These are phyloP conservation scores for Coemansia guatemalensis DNA, from an alignment of 192 early-diverging fungal genomes.

Conservation along the genomic window DNA sequence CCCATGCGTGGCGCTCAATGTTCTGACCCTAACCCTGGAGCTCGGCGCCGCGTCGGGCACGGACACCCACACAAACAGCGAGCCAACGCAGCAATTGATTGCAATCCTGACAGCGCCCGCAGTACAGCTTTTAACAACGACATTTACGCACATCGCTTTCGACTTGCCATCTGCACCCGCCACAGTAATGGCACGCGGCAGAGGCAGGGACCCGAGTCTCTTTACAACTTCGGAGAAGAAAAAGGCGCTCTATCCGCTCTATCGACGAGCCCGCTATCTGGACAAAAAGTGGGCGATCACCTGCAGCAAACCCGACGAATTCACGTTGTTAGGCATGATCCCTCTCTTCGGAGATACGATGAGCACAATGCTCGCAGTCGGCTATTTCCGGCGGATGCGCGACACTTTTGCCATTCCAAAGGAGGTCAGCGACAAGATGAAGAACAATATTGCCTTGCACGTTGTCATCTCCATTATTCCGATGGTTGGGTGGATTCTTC, in stretches of 20 bases:
- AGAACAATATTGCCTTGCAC: slow-evolving; percentile 24
- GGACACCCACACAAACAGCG: no score
- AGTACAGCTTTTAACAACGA: no score
- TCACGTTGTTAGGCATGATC: slow-evolving; percentile 28
- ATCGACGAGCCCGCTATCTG: slow-evolving; percentile 29
- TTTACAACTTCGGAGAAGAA: slow-evolving; percentile 22
- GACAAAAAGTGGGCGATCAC: slow-evolving; percentile 39
- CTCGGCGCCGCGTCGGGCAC: no score
- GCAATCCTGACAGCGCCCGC: no score
- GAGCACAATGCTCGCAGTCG: slow-evolving; percentile 27
- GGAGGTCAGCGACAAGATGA: slow-evolving; percentile 18
- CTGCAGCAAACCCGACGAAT: slow-evolving; percentile 29
- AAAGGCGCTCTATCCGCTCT: slow-evolving; percentile 19
- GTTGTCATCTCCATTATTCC: slow-evolving; percentile 29
- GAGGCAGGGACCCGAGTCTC: background rate
- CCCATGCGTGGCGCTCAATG: no score
- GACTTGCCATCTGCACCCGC: no score
- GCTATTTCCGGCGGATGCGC: slow-evolving; percentile 28
- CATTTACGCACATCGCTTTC: no score
- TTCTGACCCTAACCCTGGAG: no score
- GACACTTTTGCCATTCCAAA: slow-evolving; percentile 18
- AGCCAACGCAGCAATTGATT: no score
- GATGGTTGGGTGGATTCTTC: slow-evolving; percentile 36
- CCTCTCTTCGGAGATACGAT: slow-evolving; percentile 32
- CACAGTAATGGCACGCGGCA: background rate